Conservation (phyloP, 75 land plant species). For the Chamaecyparis obtusa region DNA sequence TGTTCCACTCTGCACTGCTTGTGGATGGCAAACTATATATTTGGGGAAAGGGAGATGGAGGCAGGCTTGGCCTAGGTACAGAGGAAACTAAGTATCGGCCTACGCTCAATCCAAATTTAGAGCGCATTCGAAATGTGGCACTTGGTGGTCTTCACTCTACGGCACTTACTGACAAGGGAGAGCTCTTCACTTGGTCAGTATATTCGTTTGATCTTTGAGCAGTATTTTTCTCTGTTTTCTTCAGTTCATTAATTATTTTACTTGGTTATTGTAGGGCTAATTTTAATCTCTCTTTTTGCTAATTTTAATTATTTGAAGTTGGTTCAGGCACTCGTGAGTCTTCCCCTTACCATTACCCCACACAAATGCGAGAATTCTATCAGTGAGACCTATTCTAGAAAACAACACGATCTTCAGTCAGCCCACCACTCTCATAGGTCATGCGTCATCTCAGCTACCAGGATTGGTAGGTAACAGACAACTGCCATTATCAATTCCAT, state of each 20-base stretch:
- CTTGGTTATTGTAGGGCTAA: neutral
- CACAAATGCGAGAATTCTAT: too few relatives aligned
- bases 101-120: slow-evolving; percentile 48
- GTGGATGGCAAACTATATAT: slow-evolving; percentile 76
- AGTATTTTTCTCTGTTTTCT: neutral
- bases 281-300: neutral
- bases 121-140: slow-evolving; percentile 42
- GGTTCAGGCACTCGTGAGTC: too few relatives aligned
- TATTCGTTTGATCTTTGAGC: neutral
- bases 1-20: slow-evolving; percentile 78
- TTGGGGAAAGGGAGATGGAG: slow-evolving; percentile 98
- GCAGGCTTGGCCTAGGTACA: slow-evolving; percentile 77
- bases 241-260: neutral
- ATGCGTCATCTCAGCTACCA: too few relatives aligned
- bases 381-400: too few relatives aligned
- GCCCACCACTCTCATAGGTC: too few relatives aligned
- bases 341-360: too few relatives aligned
- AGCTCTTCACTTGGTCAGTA: slow-evolving; percentile 79
- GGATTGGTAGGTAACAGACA: too few relatives aligned
- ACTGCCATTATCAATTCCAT: too few relatives aligned
- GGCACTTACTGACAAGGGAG: slow-evolving; percentile 56
- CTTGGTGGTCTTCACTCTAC: slow-evolving; percentile 88
- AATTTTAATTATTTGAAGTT: too few relatives aligned
- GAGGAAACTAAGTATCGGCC: slow-evolving; percentile 69
- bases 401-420: too few relatives aligned